phyloP scores from a whole-genome alignment of 108 stramenopile genomes.

The Discostella stelligeroides region DNA sequence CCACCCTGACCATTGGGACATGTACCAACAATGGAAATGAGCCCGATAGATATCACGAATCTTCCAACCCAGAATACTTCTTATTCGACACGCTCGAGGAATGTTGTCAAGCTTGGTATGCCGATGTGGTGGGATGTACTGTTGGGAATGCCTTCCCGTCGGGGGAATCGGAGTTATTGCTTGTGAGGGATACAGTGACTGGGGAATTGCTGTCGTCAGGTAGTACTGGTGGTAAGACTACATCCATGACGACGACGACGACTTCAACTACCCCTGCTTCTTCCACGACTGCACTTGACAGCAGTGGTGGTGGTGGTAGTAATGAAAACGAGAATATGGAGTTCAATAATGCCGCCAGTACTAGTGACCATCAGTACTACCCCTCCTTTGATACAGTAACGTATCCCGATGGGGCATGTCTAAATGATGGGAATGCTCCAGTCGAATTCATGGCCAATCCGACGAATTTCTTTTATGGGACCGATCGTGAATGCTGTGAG shows the following conservation, averaged over 20 bases:
- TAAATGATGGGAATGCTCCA: slow-evolving; percentile 32
- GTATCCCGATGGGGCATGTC: slow-evolving; percentile 41
- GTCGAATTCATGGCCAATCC: slow-evolving; percentile 9
- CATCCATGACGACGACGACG: too few species aligned
- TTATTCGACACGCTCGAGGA: slow-evolving; percentile 4
- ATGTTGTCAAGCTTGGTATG: slow-evolving; percentile 31
- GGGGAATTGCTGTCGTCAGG: background rate
- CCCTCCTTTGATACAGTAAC: slow-evolving; percentile 33
- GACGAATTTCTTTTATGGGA: slow-evolving; percentile 25
- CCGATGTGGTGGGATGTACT: slow-evolving; percentile 11
- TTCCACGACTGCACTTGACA: background rate
- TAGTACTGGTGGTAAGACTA: too few species aligned
- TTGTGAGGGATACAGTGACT: background rate
- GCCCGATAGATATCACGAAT: background rate
- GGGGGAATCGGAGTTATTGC: background rate
- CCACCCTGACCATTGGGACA: background rate
- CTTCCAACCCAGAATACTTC: slow-evolving; percentile 15
- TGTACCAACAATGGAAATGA: slow-evolving; percentile 17
- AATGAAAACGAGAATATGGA: background rate
- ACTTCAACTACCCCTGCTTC: too few species aligned
- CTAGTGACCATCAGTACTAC: slow-evolving; percentile 9
- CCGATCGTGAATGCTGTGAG: slow-evolving; percentile 15
- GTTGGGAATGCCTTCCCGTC: slow-evolving; percentile 4
- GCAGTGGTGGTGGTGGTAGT: background rate
- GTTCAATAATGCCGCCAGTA: background rate